Percentiles rank a stretch among this genome's conserved stretches.
These are phyloP conservation scores for Pelargonium cotyledonis DNA, from an alignment of 441 rosid genomes.

Conservation along the genomic window DNA sequence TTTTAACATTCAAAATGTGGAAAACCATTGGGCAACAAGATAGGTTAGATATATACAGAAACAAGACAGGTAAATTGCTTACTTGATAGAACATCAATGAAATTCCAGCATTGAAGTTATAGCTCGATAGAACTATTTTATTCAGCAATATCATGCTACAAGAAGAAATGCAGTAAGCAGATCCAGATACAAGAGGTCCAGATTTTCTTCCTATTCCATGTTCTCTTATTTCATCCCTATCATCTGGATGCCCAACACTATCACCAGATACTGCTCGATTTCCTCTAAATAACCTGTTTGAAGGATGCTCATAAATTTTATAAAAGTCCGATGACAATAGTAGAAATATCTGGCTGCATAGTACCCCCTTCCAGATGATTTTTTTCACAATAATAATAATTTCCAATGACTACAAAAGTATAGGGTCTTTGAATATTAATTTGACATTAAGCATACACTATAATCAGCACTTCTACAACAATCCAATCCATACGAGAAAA, in stretches of 20 bases:
- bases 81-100: conserved; percentile 91
- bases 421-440: no score
- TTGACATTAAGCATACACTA: neutral
- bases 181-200: conserved; percentile 75
- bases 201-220: conserved; percentile 39
- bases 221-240: conserved; percentile 39
- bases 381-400: neutral
- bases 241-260: conserved; percentile 21
- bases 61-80: conserved; percentile 18
- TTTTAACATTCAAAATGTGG: neutral
- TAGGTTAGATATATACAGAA: neutral
- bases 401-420: neutral
- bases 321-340: neutral
- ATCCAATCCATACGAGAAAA: neutral
- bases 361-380: neutral
- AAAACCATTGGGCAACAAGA: neutral
- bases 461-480: neutral
- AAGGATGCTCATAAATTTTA: conserved; percentile 9
- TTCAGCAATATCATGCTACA: conserved; percentile 87
- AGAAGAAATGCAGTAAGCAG: conserved; percentile 84
- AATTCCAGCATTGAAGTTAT: conserved; percentile 64
- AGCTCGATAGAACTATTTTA: conserved; percentile 70
- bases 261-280: conserved; percentile 28
- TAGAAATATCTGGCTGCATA: neutral
- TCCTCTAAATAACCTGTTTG: conserved; percentile 52